These are phyloP conservation scores for Cyclocybe aegerita DNA, from an alignment of 768 basidiomycete genomes.

Conservation along the genomic window DNA sequence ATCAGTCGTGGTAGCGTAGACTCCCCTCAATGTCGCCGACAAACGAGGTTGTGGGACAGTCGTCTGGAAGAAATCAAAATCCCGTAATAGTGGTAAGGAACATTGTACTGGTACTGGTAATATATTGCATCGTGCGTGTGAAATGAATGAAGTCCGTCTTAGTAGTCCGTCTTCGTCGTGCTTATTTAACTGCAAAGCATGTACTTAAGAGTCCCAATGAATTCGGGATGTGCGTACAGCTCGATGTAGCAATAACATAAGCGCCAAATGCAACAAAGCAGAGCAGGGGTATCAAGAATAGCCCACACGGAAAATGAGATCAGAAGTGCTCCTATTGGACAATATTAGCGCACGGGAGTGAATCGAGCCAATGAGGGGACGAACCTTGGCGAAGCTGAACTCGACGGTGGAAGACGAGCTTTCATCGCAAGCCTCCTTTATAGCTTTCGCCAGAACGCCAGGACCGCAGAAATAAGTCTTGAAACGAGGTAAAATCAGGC, in stretches of 20 bases:
- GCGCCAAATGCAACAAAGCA: not conserved
- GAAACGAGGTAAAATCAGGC: slow-evolving; percentile 11
- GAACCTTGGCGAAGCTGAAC: slow-evolving; percentile 81
- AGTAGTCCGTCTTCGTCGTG: too few species aligned
- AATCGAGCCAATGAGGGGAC: not conserved
- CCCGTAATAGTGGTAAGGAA: slow-evolving; percentile 2
- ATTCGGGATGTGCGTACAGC: too few species aligned
- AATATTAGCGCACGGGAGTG: not conserved
- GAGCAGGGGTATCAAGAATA: slow-evolving; percentile 14
- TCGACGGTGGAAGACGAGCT: slow-evolving; percentile 56
- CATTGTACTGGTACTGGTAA: not conserved
- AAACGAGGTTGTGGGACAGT: slow-evolving; percentile 43
- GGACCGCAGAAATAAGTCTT: slow-evolving; percentile 93
- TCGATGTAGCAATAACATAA: too few species aligned
- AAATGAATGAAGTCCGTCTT: too few species aligned
- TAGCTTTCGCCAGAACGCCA: slow-evolving; percentile 65
- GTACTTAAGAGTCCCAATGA: too few species aligned
- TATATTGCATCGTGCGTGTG: too few species aligned
- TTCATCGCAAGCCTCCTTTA: slow-evolving; percentile 68
- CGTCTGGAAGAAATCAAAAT: slow-evolving; percentile 39
- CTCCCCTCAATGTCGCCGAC: slow-evolving; percentile 36
- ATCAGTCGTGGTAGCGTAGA: slow-evolving; percentile 52
- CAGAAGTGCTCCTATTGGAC: slow-evolving; percentile 58
- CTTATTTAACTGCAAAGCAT: too few species aligned
- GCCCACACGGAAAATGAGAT: slow-evolving; percentile 11